Conservation (phyloP, 495 filamentous ascomycete genomes). For the Aspergillus funiculosus region DNA sequence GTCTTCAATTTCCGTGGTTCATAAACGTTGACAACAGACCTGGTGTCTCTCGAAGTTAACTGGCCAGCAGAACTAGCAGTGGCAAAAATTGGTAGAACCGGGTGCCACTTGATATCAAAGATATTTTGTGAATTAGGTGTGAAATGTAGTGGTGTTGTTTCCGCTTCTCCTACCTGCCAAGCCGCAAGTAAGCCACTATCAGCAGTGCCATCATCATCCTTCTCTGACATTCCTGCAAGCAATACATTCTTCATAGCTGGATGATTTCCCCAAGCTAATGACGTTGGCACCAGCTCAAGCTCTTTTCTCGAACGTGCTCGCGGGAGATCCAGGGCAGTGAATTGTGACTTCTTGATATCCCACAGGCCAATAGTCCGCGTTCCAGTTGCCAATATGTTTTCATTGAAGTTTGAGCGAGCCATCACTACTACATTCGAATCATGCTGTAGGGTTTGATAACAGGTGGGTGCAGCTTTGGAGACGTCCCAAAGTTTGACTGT, state of each 20-base stretch:
- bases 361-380: conserved; percentile 32
- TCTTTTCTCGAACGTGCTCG: conserved; percentile 38
- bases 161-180: conserved; percentile 56
- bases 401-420: conserved; percentile 44
- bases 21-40: conserved; percentile 50
- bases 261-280: conserved; percentile 64
- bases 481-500: conserved; percentile 73
- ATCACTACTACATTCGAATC: conserved; percentile 66
- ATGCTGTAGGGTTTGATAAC: conserved; percentile 54
- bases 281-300: conserved; percentile 56
- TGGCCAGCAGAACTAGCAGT: conserved; percentile 45
- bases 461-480: conserved; percentile 25
- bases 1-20: conserved; percentile 30
- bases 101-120: conserved; percentile 79
- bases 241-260: conserved; percentile 50
- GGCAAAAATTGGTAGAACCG: conserved; percentile 50
- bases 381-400: conserved; percentile 48
- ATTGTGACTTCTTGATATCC: conserved; percentile 17
- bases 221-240: conserved; percentile 71
- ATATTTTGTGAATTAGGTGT: conserved; percentile 59
- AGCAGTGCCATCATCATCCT: conserved; percentile 43
- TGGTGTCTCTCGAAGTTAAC: conserved; percentile 28
- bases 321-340: conserved; percentile 15
- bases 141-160: conserved; percentile 39
- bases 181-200: conserved; percentile 64